Percentiles rank a stretch among this genome's conserved stretches.
These are phyloP conservation scores for Beauveria rudraprayagi DNA, from an alignment of 2,329 filamentous ascomycete species.

Conservation along the genomic window DNA sequence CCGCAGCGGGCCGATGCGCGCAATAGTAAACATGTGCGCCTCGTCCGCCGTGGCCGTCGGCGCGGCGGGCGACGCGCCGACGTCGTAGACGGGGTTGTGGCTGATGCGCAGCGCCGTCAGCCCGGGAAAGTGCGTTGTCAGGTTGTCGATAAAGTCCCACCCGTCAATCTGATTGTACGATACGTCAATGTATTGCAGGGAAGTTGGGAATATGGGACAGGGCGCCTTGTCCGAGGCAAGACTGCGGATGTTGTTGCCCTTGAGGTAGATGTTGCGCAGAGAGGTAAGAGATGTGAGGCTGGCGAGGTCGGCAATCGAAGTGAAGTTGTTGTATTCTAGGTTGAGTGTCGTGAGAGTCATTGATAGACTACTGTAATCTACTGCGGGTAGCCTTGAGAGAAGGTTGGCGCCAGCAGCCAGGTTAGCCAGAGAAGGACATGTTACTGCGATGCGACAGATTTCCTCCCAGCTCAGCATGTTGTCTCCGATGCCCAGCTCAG, in stretches of 20 bases:
- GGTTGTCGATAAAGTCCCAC: slow-evolving; percentile 67
- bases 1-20: slow-evolving; percentile 59
- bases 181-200: slow-evolving; percentile 59
- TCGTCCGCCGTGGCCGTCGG: slow-evolving; percentile 58
- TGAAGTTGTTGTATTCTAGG: slow-evolving; percentile 66
- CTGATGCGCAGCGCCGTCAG: slow-evolving; percentile 69
- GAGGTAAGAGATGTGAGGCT: slow-evolving; percentile 42
- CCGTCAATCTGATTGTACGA: slow-evolving; percentile 61
- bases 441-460: slow-evolving; percentile 44
- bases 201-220: slow-evolving; percentile 42
- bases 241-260: slow-evolving; percentile 62
- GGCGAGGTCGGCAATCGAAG: slow-evolving; percentile 46
- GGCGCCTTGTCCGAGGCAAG: slow-evolving; percentile 21
- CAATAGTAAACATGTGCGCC: slow-evolving; percentile 81
- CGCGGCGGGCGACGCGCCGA: slow-evolving; percentile 32
- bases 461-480: slow-evolving; percentile 60
- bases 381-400: slow-evolving; percentile 41
- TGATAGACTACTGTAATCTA: slow-evolving; percentile 33
- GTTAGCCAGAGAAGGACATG: slow-evolving; percentile 44
- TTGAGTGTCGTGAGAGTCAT: slow-evolving; percentile 53
- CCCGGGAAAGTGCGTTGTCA: slow-evolving; percentile 62
- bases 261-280: slow-evolving; percentile 59
- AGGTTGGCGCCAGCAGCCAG: slow-evolving; percentile 52
- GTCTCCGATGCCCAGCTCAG: slow-evolving; percentile 58
- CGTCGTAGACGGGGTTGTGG: slow-evolving; percentile 75